Evolutionary conservation across 129 eudicot species (phyloP), one percentile per base, ranked within the genome.

Genomic region (Smallanthus sonchifolius): DNA sequence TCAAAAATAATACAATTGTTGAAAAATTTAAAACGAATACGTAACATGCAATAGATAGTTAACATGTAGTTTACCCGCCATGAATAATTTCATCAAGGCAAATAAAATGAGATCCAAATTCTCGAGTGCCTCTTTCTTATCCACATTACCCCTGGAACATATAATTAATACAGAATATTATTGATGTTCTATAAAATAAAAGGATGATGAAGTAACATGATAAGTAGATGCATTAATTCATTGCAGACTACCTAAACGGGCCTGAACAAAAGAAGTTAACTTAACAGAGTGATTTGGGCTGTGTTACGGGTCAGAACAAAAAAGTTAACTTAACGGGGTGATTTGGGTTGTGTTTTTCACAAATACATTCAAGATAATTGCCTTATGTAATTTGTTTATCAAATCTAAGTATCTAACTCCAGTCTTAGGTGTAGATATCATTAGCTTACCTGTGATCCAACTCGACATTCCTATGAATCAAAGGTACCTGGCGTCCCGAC

Each of bases 21-120:
- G n/a, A n/a, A 61, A 69, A 43, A 48, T 7, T 35, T 24, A 59
- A n/a, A 7, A 20, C 45, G n/a, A n/a, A n/a, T 37, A 38, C 39
- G 39, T 20, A 20, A n/a, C n/a, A n/a, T n/a, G n/a, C n/a, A n/a
- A n/a, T n/a, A n/a, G n/a, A n/a, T n/a, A n/a, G n/a, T n/a, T n/a
- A n/a, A n/a, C n/a, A n/a, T n/a, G n/a, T n/a, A 51, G 60, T 81
- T 17, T 84, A 92, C 98, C 98, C 96, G 68, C 96, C 95, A 82
- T 93, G 95, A 79, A 93, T 77, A 79, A 93, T 87, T 81, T 93
- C 96, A 81, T 90, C 98, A 69, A 93, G 86, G 79, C 98, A 93
- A 93, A 71, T 54, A 89, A 87, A 68, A 93, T 87, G 74, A 90
- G 90, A 73, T 90, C 96, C 75, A 93, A 75, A 73, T 93, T 93